A percentile compares a stretch with the other conserved stretches of the same genome.
Evolutionary conservation across 164 flowering plant species (phyloP).

Genomic region (Liquidambar formosana): DNA sequence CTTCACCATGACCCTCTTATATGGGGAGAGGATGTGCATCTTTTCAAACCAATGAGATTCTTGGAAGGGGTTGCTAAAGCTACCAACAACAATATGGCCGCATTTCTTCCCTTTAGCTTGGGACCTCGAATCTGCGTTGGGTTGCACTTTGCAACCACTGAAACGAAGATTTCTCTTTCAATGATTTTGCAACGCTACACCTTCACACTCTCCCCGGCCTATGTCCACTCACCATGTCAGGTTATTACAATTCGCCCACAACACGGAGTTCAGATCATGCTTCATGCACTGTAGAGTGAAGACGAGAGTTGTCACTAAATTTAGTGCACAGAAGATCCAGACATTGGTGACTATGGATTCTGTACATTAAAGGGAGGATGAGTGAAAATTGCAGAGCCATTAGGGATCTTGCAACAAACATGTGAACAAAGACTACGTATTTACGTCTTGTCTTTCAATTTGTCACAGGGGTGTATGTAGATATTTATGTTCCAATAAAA

Average conservation of each 20-base stretch:
- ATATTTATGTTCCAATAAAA: too few relatives aligned
- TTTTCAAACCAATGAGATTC: slow-evolving; percentile 57
- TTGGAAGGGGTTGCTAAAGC: slow-evolving; percentile 44
- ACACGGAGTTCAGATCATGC: slow-evolving; percentile 32
- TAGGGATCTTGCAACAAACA: too few relatives aligned
- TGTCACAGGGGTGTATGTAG: too few relatives aligned
- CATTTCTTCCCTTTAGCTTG: slow-evolving; percentile 25
- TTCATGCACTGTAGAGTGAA: slow-evolving; percentile 5
- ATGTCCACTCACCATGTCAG: slow-evolving; percentile 36
- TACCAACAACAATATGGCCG: slow-evolving; percentile 1
- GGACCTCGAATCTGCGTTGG: slow-evolving; percentile 54
- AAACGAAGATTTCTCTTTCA: slow-evolving; percentile 40
- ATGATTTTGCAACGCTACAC: slow-evolving; percentile 44
- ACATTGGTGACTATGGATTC: too few relatives aligned
- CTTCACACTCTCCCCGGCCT: slow-evolving; percentile 35
- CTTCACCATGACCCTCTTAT: slow-evolving; percentile 33
- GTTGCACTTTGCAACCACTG: slow-evolving; percentile 31
- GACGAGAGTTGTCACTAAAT: too few relatives aligned
- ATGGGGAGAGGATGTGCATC: slow-evolving; percentile 55
- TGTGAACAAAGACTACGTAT: too few relatives aligned
- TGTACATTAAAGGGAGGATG: too few relatives aligned
- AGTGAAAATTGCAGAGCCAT: too few relatives aligned
- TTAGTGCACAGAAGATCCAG: too few relatives aligned
- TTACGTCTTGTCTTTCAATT: too few relatives aligned
- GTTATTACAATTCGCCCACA: slow-evolving; percentile 26